Evolutionary conservation across 2,329 filamentous ascomycete genomes (phyloP), one percentile per base, ranked within the genome.

Genomic region (Penicillium brevicompactum): DNA sequence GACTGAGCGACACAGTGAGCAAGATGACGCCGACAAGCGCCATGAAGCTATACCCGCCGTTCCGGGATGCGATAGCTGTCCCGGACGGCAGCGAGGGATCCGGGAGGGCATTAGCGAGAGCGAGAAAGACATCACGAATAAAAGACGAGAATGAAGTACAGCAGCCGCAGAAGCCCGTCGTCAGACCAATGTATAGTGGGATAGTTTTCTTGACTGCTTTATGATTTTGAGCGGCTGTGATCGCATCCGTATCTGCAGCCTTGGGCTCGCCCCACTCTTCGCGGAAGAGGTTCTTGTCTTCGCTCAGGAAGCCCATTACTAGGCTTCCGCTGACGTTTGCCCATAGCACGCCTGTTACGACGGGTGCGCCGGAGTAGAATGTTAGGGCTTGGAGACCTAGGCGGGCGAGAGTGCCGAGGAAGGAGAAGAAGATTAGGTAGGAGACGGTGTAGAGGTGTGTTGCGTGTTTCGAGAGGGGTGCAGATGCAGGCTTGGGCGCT

Each of bases 141-240:
- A 96, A 95, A 18, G 87, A 86, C 0, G 92, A 96, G 74, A 96
- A 96, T 9, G 89, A 92, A 0, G 92, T 97, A 67, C 94, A 90
- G 62, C 89, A 92, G 58, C 93, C 91, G 67, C 91, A 96, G 72
- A 94, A 94, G 10, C 89, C 93, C 0, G 89, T 96, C 0, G 90
- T 85, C 5, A 97, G 83, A 48, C 90, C 92, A 55, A 96, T 88
- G 69, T 95, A 96, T 0, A 96, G 79, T 0, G 93, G 92, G 27
- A 96, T 89, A 0, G 89, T 90, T 77, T 95, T 96, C 70, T 96
- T 96, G 27, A 80, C 76, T 5, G 85, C 79, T 37, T 82, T 71
- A 67, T 89, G 84, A 1, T 80, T 80, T 22, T 55, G 56, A 45
- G 64, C 57, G 11, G 53, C 18, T 37, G 58, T 53, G 47, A 64